These are phyloP conservation scores for Volutella citrinella DNA, from an alignment of 2,329 filamentous ascomycete genomes.

Conservation along the genomic window DNA sequence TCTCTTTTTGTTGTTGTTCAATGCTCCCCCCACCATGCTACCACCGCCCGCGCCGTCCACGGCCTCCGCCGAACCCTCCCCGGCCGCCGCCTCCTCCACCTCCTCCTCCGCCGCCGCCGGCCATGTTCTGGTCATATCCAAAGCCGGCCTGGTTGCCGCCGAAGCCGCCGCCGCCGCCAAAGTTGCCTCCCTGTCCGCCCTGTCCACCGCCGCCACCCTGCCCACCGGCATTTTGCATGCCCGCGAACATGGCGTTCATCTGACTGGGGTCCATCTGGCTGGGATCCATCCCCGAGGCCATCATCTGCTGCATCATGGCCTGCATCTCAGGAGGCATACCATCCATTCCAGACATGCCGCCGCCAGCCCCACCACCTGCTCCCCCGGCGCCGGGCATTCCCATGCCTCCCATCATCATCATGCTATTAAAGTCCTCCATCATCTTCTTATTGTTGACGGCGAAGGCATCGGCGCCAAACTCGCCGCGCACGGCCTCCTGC, in stretches of 20 bases:
- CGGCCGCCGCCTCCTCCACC: conserved; percentile 34
- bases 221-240: conserved; percentile 49
- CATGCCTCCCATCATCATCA: conserved; percentile 63
- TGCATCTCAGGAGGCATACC: conserved; percentile 66
- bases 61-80: conserved; percentile 29
- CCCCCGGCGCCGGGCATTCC: conserved; percentile 30
- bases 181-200: conserved; percentile 50
- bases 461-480: conserved; percentile 67
- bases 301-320: conserved; percentile 69
- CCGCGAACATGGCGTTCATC: conserved; percentile 58
- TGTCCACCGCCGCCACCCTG: conserved; percentile 42
- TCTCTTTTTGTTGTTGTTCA: background rate
- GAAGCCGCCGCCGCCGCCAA: conserved; percentile 47
- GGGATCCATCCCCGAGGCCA: conserved; percentile 62
- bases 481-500: conserved; percentile 74
- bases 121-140: conserved; percentile 48
- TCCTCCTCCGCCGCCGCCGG: too few relatives aligned
- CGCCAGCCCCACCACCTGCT: conserved; percentile 28
- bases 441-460: conserved; percentile 73
- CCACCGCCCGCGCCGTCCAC: conserved; percentile 25
- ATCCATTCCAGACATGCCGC: conserved; percentile 55
- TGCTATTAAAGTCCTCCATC: conserved; percentile 65
- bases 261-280: conserved; percentile 62
- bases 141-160: conserved; percentile 52
- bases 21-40: conserved; percentile 4